Evolutionary conservation across 352 stramenopile genomes (phyloP).

Genomic region (Pythium brachiatum): DNA sequence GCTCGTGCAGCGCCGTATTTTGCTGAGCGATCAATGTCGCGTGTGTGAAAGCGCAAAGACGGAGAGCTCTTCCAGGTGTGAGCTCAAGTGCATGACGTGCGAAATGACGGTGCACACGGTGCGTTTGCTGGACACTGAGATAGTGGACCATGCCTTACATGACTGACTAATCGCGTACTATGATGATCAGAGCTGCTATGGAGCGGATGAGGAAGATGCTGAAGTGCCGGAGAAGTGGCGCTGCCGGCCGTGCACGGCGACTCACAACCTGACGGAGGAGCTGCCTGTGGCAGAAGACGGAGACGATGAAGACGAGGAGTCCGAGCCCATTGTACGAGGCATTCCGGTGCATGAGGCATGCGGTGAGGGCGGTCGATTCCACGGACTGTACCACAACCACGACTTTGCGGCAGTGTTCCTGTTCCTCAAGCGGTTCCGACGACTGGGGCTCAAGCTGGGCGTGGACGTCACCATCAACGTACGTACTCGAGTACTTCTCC

Average conservation of each 20-base stretch:
- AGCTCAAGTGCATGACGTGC: constrained; percentile 59
- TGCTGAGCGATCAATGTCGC: constrained; percentile 63
- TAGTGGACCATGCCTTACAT: constrained; percentile 5
- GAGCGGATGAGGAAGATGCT: constrained; percentile 36
- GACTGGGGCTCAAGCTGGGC: constrained; percentile 49
- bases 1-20: constrained; percentile 70
- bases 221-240: constrained; percentile 43
- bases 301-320: constrained; percentile 4
- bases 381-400: constrained; percentile 38
- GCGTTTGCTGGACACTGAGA: constrained; percentile 33
- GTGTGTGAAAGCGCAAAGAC: constrained; percentile 57
- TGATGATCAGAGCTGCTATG: constrained; percentile 45
- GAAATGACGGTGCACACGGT: constrained; percentile 73
- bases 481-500: not conserved
- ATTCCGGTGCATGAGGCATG: constrained; percentile 42
- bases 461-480: constrained; percentile 47
- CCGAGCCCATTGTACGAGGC: constrained; percentile 24
- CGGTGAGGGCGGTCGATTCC: constrained; percentile 27
- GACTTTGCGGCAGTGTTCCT: constrained; percentile 62
- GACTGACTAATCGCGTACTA: not conserved
- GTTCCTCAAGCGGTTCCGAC: constrained; percentile 66
- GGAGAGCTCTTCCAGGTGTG: constrained; percentile 47
- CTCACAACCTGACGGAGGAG: constrained; percentile 35
- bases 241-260: constrained; percentile 56
- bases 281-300: constrained; percentile 11